phyloP scores from a whole-genome alignment of 495 filamentous ascomycete species.

The Cairneyella variabilis region DNA sequence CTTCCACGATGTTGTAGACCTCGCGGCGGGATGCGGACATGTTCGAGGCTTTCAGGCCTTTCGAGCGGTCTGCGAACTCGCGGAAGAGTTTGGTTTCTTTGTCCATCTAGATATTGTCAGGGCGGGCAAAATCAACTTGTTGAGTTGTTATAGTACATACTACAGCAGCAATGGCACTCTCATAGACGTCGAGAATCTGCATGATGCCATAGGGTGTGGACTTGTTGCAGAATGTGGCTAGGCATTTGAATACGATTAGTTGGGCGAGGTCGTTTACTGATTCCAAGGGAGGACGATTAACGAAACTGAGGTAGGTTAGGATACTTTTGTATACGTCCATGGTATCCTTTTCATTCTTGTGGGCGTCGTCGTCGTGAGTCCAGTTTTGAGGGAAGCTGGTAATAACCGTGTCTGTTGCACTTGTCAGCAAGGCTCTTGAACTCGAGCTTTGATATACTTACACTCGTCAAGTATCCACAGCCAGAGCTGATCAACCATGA shows the following conservation, averaged over 20 bases:
- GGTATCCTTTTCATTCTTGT: constrained; percentile 1
- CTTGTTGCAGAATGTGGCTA: constrained; percentile 1
- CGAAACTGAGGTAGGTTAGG: background rate
- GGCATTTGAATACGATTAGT: constrained; percentile 3
- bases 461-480: constrained; percentile 10
- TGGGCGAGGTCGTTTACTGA: constrained; percentile 5
- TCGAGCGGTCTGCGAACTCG: background rate
- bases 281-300: constrained; percentile 7
- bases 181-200: constrained; percentile 11
- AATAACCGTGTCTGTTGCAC: constrained; percentile 5
- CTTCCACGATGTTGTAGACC: constrained; percentile 5
- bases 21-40: no score
- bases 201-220: constrained; percentile 2
- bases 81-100: constrained; percentile 4
- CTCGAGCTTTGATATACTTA: background rate
- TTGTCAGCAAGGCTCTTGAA: background rate
- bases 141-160: background rate
- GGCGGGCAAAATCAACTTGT: background rate
- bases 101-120: constrained; percentile 1
- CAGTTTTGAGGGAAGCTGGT: constrained; percentile 13
- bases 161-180: constrained; percentile 7
- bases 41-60: background rate
- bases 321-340: constrained; percentile 4
- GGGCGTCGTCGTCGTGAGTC: background rate
- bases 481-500: constrained; percentile 11